phyloP scores from a whole-genome alignment of 2,329 filamentous ascomycete genomes.

The Diaporthe sp. region DNA sequence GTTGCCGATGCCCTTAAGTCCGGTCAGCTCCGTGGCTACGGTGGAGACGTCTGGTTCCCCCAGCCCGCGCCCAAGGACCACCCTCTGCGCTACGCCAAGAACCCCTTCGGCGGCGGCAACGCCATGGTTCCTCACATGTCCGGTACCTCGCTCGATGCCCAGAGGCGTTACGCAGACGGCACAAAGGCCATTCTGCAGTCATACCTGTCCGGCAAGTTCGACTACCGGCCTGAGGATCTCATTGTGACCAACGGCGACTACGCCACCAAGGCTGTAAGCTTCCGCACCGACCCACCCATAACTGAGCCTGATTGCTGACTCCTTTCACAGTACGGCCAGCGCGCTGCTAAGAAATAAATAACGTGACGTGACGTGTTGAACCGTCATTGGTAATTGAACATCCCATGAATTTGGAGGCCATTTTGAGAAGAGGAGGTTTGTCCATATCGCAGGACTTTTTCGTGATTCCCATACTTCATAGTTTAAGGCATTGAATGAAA shows the following conservation, averaged over 20 bases:
- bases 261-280: conserved; percentile 79
- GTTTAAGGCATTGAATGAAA: neutral
- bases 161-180: conserved; percentile 90
- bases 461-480: neutral
- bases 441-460: conserved; percentile 2
- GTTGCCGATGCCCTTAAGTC: conserved; percentile 93
- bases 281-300: conserved; percentile 57
- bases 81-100: conserved; percentile 90
- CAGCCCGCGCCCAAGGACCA: conserved; percentile 96
- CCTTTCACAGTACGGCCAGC: conserved; percentile 68
- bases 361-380: neutral
- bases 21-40: conserved; percentile 92
- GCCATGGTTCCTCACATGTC: conserved; percentile 99
- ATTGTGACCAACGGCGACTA: conserved; percentile 94
- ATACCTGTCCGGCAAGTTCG: conserved; percentile 88
- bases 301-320: neutral
- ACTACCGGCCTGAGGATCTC: conserved; percentile 91
- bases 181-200: conserved; percentile 91
- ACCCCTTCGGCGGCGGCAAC: conserved; percentile 96
- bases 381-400: neutral
- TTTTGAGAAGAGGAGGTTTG: neutral
- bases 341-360: conserved; percentile 59
- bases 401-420: neutral
- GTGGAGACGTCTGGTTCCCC: conserved; percentile 94
- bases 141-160: conserved; percentile 97